Percentiles rank a stretch among this genome's conserved stretches.
Conservation (phyloP, 1,139 yeast genomes). For the Debaryomyces sp. region DNA sequence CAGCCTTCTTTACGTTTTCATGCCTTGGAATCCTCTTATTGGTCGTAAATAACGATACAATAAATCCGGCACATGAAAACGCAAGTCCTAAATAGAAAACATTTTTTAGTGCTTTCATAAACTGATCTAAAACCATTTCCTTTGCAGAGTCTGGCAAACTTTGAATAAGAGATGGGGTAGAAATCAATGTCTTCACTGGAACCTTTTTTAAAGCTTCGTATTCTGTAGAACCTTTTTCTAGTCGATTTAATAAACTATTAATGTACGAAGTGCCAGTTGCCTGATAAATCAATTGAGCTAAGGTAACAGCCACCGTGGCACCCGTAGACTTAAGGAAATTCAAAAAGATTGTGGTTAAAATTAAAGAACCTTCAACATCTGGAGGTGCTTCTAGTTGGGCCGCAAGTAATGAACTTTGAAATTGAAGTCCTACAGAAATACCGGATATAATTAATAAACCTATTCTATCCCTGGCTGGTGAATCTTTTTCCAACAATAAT, state of each 20-base stretch:
- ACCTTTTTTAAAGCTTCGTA: slow-evolving; percentile 19
- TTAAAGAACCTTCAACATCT: slow-evolving; percentile 49
- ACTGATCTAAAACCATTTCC: slow-evolving; percentile 26
- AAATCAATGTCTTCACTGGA: slow-evolving; percentile 25
- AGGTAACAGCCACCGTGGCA: slow-evolving; percentile 49
- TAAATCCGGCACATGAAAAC: slow-evolving; percentile 29
- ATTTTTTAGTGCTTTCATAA: slow-evolving; percentile 42
- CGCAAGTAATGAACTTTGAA: slow-evolving; percentile 55
- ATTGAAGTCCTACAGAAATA: slow-evolving; percentile 52
- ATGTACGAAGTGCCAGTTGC: slow-evolving; percentile 29
- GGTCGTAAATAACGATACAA: slow-evolving; percentile 37
- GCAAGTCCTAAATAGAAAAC: slow-evolving; percentile 46
- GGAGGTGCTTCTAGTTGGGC: slow-evolving; percentile 60
- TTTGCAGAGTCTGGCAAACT: slow-evolving; percentile 26
- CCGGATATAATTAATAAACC: slow-evolving; percentile 61
- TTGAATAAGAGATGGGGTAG: slow-evolving; percentile 33
- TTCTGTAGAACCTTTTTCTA: slow-evolving; percentile 16
- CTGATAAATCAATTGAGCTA: slow-evolving; percentile 51
- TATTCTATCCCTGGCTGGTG: slow-evolving; percentile 42
- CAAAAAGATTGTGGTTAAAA: slow-evolving; percentile 50
- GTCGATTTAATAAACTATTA: slow-evolving; percentile 11
- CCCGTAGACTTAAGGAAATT: slow-evolving; percentile 52
- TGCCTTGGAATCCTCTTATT: slow-evolving; percentile 41
- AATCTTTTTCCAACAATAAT: slow-evolving; percentile 38
- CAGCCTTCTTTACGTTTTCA: slow-evolving; percentile 24